Evolutionary conservation across 257 asterid genomes (phyloP).

Genomic region (Galeopsis tetrahit): DNA sequence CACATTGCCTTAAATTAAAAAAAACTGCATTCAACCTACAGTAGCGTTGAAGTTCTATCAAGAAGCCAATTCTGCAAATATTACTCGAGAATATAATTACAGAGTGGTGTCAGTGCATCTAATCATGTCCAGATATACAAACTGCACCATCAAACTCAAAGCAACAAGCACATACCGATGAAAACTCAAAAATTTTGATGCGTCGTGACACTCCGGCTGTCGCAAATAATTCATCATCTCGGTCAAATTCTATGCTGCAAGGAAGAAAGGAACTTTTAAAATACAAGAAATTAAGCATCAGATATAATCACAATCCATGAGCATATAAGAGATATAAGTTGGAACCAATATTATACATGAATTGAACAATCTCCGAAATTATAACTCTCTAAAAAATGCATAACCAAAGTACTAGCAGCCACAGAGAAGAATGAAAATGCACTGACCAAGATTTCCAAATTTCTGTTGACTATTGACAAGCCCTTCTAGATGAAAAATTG

Average conservation of each 20-base stretch:
- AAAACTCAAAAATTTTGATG: conserved; percentile 69
- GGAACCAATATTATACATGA: conserved; percentile 13
- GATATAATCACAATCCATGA: not conserved
- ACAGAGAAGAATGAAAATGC: not conserved
- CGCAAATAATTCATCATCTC: conserved; percentile 84
- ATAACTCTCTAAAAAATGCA: not conserved
- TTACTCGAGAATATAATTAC: conserved; percentile 11
- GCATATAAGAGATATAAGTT: not conserved
- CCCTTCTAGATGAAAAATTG: conserved; percentile 42
- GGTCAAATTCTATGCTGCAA: conserved; percentile 81
- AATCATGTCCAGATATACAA: conserved; percentile 24
- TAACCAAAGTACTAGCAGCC: not conserved
- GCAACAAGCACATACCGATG: conserved; percentile 54
- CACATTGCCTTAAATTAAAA: too few relatives aligned
- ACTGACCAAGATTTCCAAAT: not conserved
- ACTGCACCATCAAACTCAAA: conserved; percentile 16
- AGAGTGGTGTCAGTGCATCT: not conserved
- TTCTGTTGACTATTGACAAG: conserved; percentile 1
- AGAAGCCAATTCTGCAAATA: conserved; percentile 4
- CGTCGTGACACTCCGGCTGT: conserved; percentile 87
- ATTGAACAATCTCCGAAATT: not conserved
- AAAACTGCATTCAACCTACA: too few relatives aligned
- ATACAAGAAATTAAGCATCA: conserved; percentile 17
- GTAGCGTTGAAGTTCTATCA: not conserved
- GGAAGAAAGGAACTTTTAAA: conserved; percentile 24